A percentile compares a stretch with the other conserved stretches of the same genome.
phyloP scores from a whole-genome alignment of 1,284 basidiomycete species.

The Ustilago cynodontis region DNA sequence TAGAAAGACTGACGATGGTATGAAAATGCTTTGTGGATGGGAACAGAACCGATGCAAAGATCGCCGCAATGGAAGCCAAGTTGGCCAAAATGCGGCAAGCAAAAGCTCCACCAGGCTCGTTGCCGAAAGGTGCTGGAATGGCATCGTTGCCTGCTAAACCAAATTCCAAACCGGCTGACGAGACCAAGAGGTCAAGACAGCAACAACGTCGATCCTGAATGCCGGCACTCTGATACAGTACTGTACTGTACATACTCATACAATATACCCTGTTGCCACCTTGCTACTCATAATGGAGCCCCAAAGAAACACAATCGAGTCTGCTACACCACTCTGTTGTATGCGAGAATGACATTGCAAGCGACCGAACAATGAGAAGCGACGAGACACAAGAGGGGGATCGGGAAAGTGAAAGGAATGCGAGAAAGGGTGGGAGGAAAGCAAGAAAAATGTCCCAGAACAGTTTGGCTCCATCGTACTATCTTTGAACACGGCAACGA shows the following conservation, averaged over 20 bases:
- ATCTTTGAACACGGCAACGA: conserved; percentile 31
- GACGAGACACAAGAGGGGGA: neutral
- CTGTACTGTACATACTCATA: no score
- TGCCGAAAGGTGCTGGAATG: neutral
- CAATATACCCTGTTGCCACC: neutral
- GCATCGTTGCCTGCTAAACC: conserved; percentile 38
- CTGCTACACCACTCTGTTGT: no score
- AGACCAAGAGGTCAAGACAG: neutral
- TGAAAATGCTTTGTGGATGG: neutral
- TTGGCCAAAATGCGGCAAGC: conserved; percentile 70
- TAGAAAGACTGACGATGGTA: neutral
- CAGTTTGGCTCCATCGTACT: conserved; percentile 50
- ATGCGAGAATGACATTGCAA: neutral
- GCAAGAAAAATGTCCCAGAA: conserved; percentile 50
- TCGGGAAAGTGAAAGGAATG: no score
- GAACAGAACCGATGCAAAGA: conserved; percentile 80
- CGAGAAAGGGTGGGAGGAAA: neutral
- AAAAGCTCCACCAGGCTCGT: conserved; percentile 16
- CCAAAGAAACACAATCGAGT: neutral
- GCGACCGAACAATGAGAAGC: neutral
- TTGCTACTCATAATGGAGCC: conserved; percentile 16
- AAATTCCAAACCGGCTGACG: conserved; percentile 4
- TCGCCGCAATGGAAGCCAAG: conserved; percentile 95
- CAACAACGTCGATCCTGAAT: conserved; percentile 4
- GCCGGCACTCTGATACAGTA: conserved; percentile 2